Conservation (phyloP, 106 monocot genomes). For the Hemerocallis citrina region DNA sequence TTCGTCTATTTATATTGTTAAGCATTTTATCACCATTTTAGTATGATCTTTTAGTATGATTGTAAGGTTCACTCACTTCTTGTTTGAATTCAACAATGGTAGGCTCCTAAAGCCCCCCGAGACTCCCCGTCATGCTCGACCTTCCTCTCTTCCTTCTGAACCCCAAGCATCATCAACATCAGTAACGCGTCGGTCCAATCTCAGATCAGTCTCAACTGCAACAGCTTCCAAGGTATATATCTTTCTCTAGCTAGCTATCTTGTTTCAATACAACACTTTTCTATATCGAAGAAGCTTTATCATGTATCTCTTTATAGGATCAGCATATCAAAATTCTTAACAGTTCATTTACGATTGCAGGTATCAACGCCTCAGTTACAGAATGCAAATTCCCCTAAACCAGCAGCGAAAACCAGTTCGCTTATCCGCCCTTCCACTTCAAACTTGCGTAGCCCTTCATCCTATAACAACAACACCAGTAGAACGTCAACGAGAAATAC, state of each 20-base stretch:
- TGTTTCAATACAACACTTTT: neutral
- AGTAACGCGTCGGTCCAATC: slow-evolving; percentile 15
- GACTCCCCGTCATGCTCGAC: slow-evolving; percentile 31
- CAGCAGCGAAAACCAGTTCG: slow-evolving; percentile 49
- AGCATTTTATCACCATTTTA: too few relatives aligned
- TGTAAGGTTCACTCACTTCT: neutral
- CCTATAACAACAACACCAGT: slow-evolving; percentile 17
- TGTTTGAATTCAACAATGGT: neutral
- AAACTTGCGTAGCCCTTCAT: slow-evolving; percentile 5
- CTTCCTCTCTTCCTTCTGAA: slow-evolving; percentile 23
- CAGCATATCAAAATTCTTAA: too few relatives aligned
- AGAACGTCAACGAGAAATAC: slow-evolving; percentile 44
- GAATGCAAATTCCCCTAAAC: slow-evolving; percentile 24
- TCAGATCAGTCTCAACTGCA: slow-evolving; percentile 32
- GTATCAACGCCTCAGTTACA: slow-evolving; percentile 30
- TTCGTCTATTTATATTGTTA: too few relatives aligned
- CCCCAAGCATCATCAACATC: slow-evolving; percentile 8
- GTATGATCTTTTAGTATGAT: too few relatives aligned
- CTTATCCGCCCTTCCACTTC: slow-evolving; percentile 38
- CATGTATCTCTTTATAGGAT: neutral
- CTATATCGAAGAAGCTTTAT: neutral
- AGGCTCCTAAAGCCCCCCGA: slow-evolving; percentile 77
- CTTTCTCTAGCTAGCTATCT: neutral
- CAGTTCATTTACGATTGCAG: too few relatives aligned
- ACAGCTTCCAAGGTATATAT: slow-evolving; percentile 53